Percentiles rank a stretch among this genome's conserved stretches.
These are phyloP conservation scores for Kalmusia sp. DNA, from an alignment of 2,329 filamentous ascomycete genomes.

Conservation along the genomic window DNA sequence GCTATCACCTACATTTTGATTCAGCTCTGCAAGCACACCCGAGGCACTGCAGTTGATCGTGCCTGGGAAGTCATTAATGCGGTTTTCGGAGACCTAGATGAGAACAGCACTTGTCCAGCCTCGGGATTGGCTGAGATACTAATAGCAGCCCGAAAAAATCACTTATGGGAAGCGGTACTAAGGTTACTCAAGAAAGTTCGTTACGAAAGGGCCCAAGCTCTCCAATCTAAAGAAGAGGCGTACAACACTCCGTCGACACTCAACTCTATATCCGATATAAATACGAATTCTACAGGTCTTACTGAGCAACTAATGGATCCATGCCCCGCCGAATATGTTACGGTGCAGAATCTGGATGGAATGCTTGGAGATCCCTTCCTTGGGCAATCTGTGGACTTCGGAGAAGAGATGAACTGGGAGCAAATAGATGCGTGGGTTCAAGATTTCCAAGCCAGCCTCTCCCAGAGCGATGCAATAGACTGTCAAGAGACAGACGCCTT, in stretches of 20 bases:
- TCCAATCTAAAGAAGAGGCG: not conserved
- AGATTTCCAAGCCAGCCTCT: conserved; percentile 4
- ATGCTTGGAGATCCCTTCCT: conserved; percentile 12
- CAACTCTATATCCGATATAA: not conserved
- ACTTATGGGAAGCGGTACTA: conserved; percentile 12
- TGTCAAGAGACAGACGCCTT: not conserved
- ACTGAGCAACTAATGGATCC: not conserved
- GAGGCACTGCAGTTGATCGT: conserved; percentile 56
- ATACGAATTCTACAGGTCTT: not conserved
- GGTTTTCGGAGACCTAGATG: conserved; percentile 9
- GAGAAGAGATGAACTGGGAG: conserved; percentile 17
- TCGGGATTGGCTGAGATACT: not conserved
- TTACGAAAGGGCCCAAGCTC: not conserved
- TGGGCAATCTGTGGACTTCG: conserved; percentile 2
- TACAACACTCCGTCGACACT: conserved; percentile 1
- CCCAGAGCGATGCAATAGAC: not conserved
- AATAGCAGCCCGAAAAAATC: not conserved
- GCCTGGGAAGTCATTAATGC: conserved; percentile 57
- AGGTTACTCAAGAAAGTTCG: conserved; percentile 8
- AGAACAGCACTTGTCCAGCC: not conserved
- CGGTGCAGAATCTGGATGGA: not conserved
- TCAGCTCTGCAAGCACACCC: conserved; percentile 56
- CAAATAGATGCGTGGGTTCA: conserved; percentile 15
- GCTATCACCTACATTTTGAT: conserved; percentile 64
- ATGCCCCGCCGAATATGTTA: not conserved